Conservation (phyloP, 352 stramenopile species). For the Plasmopara halstedii region DNA sequence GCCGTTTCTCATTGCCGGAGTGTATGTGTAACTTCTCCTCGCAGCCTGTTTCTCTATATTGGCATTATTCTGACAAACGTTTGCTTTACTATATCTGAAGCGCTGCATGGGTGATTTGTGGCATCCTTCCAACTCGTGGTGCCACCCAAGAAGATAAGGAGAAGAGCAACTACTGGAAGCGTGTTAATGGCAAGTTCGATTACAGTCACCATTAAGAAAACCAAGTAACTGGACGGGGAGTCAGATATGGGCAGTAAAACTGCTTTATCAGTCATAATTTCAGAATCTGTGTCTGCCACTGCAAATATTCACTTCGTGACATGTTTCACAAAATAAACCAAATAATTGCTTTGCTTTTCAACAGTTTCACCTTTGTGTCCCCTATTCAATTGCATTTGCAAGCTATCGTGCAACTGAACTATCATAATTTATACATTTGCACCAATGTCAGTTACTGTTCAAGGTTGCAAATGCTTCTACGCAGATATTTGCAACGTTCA, state of each 20-base stretch:
- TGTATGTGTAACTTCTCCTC: conserved; percentile 32
- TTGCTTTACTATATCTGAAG: conserved; percentile 18
- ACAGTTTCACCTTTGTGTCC: too few relatives aligned
- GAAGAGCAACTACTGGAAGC: conserved; percentile 84
- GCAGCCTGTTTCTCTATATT: too few relatives aligned
- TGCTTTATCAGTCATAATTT: not conserved
- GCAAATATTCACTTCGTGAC: not conserved
- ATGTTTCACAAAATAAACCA: not conserved
- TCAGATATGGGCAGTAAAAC: too few relatives aligned
- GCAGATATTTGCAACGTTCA: too few relatives aligned
- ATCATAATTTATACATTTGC: too few relatives aligned
- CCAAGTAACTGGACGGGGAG: not conserved
- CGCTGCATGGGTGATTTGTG: conserved; percentile 74
- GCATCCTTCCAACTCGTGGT: conserved; percentile 67
- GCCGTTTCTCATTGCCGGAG: conserved; percentile 72
- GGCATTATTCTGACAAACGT: too few relatives aligned
- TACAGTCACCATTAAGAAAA: conserved; percentile 69
- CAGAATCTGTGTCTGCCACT: not conserved
- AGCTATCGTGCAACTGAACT: too few relatives aligned
- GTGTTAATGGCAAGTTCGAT: conserved; percentile 77
- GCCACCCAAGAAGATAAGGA: conserved; percentile 78
- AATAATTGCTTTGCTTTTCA: too few relatives aligned
- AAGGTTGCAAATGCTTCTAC: too few relatives aligned
- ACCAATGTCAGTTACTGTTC: too few relatives aligned
- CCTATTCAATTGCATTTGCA: too few relatives aligned